Conservation (phyloP, 768 basidiomycete species). For the Podaxis sp. region DNA sequence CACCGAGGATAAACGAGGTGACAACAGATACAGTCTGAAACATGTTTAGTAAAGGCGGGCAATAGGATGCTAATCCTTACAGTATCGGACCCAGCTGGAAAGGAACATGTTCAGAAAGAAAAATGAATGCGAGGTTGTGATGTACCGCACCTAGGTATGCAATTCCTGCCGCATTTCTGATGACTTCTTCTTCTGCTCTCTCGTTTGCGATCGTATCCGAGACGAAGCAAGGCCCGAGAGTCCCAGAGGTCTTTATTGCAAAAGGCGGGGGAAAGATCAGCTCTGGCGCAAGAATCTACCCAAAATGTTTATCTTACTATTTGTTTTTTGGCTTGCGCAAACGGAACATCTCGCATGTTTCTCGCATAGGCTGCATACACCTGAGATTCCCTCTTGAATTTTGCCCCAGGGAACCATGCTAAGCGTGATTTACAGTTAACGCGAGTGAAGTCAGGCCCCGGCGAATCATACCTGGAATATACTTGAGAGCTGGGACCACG, state of each 20-base stretch:
- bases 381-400: constrained; percentile 29
- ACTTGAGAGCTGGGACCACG: constrained; percentile 28
- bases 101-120: constrained; percentile 1
- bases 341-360: constrained; percentile 25
- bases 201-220: constrained; percentile 27
- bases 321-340: constrained; percentile 23
- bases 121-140: constrained; percentile 5
- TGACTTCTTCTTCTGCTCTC: constrained; percentile 14
- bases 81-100: constrained; percentile 12
- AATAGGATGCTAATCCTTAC: background rate
- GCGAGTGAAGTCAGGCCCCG: background rate
- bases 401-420: constrained; percentile 39
- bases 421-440: background rate
- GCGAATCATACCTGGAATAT: constrained; percentile 25
- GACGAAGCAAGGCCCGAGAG: constrained; percentile 23
- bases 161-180: constrained; percentile 36
- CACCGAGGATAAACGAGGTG: constrained; percentile 16
- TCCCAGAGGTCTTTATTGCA: constrained; percentile 21
- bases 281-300: background rate
- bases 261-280: background rate
- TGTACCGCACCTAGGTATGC: constrained; percentile 34
- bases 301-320: constrained; percentile 19
- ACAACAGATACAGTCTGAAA: constrained; percentile 2
- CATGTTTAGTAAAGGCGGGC: background rate
- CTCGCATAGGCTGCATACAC: constrained; percentile 20